phyloP scores from a whole-genome alignment of 2,329 filamentous ascomycete genomes.

The Arthroderma sp. region DNA sequence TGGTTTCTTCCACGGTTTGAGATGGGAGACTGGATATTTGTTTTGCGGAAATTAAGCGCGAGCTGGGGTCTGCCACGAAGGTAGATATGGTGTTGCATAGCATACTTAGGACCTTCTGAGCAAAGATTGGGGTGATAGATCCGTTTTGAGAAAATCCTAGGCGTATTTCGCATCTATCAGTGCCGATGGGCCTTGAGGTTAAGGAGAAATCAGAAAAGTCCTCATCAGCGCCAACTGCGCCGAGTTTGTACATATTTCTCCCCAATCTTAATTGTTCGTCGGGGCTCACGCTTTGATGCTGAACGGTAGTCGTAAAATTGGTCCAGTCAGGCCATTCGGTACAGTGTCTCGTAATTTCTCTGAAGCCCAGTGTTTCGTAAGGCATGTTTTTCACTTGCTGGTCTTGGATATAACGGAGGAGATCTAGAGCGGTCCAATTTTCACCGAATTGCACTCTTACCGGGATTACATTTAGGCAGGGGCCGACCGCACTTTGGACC shows the following conservation, averaged over 20 bases:
- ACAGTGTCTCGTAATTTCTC: conserved; percentile 37
- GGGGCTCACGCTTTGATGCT: conserved; percentile 26
- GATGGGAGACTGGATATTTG: conserved; percentile 21
- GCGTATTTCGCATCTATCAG: conserved; percentile 22
- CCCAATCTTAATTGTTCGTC: conserved; percentile 26
- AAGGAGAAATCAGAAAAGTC: conserved; percentile 29
- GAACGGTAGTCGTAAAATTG: conserved; percentile 28
- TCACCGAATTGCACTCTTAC: conserved; percentile 45
- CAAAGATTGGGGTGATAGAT: conserved; percentile 20
- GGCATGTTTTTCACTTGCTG: conserved; percentile 45
- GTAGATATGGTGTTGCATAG: conserved; percentile 26
- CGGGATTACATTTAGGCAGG: conserved; percentile 55
- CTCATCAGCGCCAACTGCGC: conserved; percentile 26
- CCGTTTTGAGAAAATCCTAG: conserved; percentile 28
- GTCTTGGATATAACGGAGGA: conserved; percentile 42
- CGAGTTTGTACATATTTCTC: conserved; percentile 25
- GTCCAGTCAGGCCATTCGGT: conserved; percentile 30
- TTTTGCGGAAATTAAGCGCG: conserved; percentile 20
- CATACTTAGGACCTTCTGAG: conserved; percentile 26
- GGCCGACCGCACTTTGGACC: conserved; percentile 47
- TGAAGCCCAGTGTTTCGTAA: conserved; percentile 42
- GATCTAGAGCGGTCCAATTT: conserved; percentile 39
- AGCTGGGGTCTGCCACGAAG: conserved; percentile 24
- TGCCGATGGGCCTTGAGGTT: conserved; percentile 23
- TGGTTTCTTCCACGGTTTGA: conserved; percentile 16